A percentile compares a stretch with the other conserved stretches of the same genome.
Conservation (phyloP, 1,139 yeast genomes). For the Pichia norvegensis region DNA sequence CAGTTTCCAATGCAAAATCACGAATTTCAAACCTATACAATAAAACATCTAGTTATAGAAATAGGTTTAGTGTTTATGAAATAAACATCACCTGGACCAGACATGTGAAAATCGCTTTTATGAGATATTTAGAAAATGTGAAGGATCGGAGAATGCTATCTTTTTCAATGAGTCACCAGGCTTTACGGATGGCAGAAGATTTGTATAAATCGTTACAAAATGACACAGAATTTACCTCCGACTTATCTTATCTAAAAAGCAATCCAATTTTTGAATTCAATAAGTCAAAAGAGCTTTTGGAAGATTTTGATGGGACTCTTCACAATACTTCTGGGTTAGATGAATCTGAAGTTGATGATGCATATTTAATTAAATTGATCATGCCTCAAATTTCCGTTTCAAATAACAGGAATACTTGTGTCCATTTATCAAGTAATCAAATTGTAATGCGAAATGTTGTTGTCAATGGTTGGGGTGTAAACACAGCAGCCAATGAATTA, state of each 20-base stretch:
- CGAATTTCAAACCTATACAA: constrained; percentile 13
- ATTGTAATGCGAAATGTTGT: constrained; percentile 61
- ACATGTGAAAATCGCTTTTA: constrained; percentile 50
- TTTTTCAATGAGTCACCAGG: constrained; percentile 62
- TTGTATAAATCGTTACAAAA: constrained; percentile 21
- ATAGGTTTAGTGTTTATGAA: constrained; percentile 72
- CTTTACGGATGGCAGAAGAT: constrained; percentile 60
- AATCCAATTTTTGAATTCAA: constrained; percentile 20
- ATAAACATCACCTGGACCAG: constrained; percentile 78
- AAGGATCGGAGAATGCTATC: constrained; percentile 48
- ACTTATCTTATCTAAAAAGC: constrained; percentile 13
- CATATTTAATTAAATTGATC: constrained; percentile 61
- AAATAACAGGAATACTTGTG: constrained; percentile 53
- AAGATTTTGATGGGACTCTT: constrained; percentile 47
- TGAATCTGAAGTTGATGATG: constrained; percentile 46
- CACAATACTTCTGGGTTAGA: constrained; percentile 32
- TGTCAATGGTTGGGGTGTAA: constrained; percentile 24
- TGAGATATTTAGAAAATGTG: constrained; percentile 54
- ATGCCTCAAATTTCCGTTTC: constrained; percentile 85
- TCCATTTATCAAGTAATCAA: constrained; percentile 64
- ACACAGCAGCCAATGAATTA: constrained; percentile 43
- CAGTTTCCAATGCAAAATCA: constrained; percentile 30
- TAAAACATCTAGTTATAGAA: constrained; percentile 44
- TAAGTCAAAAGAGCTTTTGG: constrained; percentile 27
- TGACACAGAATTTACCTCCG: constrained; percentile 4